Evolutionary conservation across 129 eudicot species (phyloP), one percentile per base, ranked within the genome.

Genomic region (Lonicera japonica): DNA sequence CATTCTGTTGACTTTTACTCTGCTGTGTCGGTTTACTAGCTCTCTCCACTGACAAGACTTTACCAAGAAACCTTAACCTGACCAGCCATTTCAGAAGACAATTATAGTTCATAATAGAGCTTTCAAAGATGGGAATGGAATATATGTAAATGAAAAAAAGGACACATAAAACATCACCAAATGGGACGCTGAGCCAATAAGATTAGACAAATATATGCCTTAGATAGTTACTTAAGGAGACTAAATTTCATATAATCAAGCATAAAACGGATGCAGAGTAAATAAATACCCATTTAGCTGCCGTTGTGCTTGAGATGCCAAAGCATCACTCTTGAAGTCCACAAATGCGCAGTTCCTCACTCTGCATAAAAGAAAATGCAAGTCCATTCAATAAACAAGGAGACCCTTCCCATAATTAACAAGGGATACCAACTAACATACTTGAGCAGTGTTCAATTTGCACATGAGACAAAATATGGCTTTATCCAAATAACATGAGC

Each of bases 1-100:
- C 79, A 63, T 45, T 59, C 58, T 83, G 69, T 50, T 67, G 76
- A 58, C 64, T 29, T 36, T 59, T 69, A 39, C 61, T 67, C 25
- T 65, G 71, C 25, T 82, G 65, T 51, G 65, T 56, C 50, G 72
- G 70, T 65, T 64, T 80, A 60, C 12, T 73, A 68, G 98, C 86
- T 80, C 85, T 84, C 75, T 87, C 86, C 40, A 92, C 96, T 18
- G 95, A 87, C 80, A 92, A 74, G 29, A 87, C 91, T 71, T 84
- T 87, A 62, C 98, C 98, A 75, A 92, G 90, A 87, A 92, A 87
- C 55, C 91, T 75, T 55, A 92, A 74, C 76, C 97, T 86, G 73
- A 60, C 52, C 45, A 70, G 19, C 18, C 45, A 43, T 5, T 60
- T 46, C 19, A 46, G 1, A 51, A 61, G 48, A 20, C 66, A 34